Evolutionary conservation across 192 early-diverging fungal species (phyloP).

Genomic region (Mortierella hygrophila): DNA sequence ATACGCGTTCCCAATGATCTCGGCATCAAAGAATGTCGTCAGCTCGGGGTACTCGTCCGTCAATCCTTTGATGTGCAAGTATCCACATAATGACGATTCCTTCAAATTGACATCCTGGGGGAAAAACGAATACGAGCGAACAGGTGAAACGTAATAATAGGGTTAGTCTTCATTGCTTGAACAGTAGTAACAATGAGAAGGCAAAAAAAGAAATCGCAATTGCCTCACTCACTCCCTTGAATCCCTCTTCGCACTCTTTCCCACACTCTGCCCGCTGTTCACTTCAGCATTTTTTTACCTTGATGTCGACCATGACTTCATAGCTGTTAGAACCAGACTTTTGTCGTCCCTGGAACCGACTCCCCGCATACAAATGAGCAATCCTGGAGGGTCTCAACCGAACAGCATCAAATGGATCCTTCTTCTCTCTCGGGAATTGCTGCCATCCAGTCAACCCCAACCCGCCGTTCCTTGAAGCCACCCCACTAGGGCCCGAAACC

Average conservation of each 20-base stretch:
- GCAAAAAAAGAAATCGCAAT: neutral
- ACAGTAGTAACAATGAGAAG: neutral
- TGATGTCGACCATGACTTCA: constrained; percentile 78
- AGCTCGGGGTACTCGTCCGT: constrained; percentile 84
- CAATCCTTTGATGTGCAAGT: constrained; percentile 84
- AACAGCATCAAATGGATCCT: constrained; percentile 30
- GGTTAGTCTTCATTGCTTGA: neutral
- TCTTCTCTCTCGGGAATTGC: neutral
- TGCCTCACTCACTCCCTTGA: neutral
- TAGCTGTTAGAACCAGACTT: constrained; percentile 71
- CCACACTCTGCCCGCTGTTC: neutral
- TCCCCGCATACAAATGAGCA: constrained; percentile 70
- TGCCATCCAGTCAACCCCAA: neutral
- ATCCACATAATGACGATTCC: constrained; percentile 82
- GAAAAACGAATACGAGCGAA: neutral
- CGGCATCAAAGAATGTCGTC: constrained; percentile 90
- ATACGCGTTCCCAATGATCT: constrained; percentile 82
- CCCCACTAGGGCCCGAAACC: neutral
- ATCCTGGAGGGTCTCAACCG: constrained; percentile 45
- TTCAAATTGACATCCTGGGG: constrained; percentile 74
- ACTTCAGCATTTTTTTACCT: constrained; percentile 60
- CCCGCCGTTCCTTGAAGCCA: neutral
- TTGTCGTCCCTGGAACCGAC: constrained; percentile 77
- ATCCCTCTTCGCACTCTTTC: too few relatives aligned
- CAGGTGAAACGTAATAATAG: neutral